A percentile compares a stretch with the other conserved stretches of the same genome.
phyloP scores from a whole-genome alignment of 805 yeast species.

The Candida manassasensis region DNA sequence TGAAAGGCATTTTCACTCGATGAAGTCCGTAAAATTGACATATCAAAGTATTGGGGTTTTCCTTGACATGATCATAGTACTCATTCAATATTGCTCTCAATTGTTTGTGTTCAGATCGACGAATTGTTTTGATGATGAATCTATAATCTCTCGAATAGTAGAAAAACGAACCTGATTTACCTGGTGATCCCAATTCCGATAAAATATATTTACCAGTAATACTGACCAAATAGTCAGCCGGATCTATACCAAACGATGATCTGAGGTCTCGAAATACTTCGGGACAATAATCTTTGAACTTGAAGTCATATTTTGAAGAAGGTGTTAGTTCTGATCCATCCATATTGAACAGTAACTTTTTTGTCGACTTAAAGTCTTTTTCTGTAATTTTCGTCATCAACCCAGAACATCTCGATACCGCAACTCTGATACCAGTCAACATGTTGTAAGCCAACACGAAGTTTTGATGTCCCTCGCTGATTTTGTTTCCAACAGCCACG shows the following conservation, averaged over 20 bases:
- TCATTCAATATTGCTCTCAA: constrained; percentile 67
- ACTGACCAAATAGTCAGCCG: constrained; percentile 91
- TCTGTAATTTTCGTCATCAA: constrained; percentile 67
- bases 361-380: constrained; percentile 64
- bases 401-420: constrained; percentile 90
- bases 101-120: constrained; percentile 86
- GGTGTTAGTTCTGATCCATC: constrained; percentile 89
- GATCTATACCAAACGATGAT: constrained; percentile 77
- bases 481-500: constrained; percentile 73
- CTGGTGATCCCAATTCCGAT: constrained; percentile 91
- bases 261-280: constrained; percentile 87
- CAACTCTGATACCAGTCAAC: constrained; percentile 94
- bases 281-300: constrained; percentile 94
- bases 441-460: constrained; percentile 93
- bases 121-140: constrained; percentile 93
- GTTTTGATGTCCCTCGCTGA: constrained; percentile 89
- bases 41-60: constrained; percentile 81
- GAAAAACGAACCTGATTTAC: constrained; percentile 93
- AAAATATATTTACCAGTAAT: constrained; percentile 89
- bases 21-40: constrained; percentile 97
- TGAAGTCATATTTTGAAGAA: constrained; percentile 90
- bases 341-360: constrained; percentile 81
- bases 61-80: constrained; percentile 75
- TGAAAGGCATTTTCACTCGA: constrained; percentile 82
- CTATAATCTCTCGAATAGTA: constrained; percentile 92